phyloP scores from a whole-genome alignment of 225 moss, liverwort and hornwort genomes.

The Thuidium tamariscinum region DNA sequence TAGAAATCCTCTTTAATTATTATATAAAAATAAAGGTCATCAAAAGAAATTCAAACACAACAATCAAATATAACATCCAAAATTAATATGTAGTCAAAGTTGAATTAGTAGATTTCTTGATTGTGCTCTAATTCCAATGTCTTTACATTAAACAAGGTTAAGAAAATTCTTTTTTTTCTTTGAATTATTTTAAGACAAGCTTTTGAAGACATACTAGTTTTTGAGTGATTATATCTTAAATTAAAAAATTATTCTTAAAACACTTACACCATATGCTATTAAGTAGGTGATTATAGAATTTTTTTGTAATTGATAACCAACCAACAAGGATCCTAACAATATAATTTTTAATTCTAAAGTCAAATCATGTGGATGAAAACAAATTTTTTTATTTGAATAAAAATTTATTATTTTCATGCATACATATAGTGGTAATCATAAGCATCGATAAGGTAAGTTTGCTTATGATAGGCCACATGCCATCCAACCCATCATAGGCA shows the following conservation, averaged over 20 bases:
- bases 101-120: background rate
- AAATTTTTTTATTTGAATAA: background rate
- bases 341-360: background rate
- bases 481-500: too few species aligned
- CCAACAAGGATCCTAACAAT: background rate
- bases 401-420: background rate
- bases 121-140: background rate
- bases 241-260: background rate
- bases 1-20: background rate
- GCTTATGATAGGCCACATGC: too few species aligned
- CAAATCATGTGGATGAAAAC: background rate
- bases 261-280: background rate
- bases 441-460: background rate
- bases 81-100: background rate
- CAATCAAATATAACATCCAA: background rate
- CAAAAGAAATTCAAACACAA: rapidly evolving
- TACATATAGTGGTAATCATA: background rate
- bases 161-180: background rate
- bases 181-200: background rate
- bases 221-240: background rate
- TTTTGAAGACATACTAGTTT: rapidly evolving
- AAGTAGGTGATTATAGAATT: background rate
- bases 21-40: background rate
- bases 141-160: background rate
- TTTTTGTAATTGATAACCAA: background rate